Evolutionary conservation across 2,329 filamentous ascomycete genomes (phyloP).

Genomic region (Colletotrichum acutatum): DNA sequence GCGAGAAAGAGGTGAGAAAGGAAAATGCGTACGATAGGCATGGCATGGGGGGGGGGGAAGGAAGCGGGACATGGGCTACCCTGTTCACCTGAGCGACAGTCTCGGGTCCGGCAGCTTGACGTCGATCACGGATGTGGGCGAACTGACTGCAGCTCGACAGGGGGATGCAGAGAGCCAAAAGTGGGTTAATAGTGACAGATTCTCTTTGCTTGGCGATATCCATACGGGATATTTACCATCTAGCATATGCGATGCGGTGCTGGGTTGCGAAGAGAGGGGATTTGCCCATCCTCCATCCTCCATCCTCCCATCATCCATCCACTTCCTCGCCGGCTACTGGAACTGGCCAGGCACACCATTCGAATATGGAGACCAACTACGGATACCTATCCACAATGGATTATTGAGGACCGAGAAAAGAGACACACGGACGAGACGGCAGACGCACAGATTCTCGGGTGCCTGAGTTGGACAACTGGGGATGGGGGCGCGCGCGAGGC

Average conservation of each 20-base stretch:
- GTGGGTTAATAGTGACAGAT: background rate
- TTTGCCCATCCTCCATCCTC: background rate
- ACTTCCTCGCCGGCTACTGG: background rate
- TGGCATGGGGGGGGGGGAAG: background rate
- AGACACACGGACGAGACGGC: constrained; percentile 4
- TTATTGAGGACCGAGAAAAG: background rate
- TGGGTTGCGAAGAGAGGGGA: background rate
- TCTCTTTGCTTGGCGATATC: background rate
- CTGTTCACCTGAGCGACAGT: background rate
- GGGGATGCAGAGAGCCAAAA: background rate
- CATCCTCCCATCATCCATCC: background rate
- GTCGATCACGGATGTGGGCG: constrained; percentile 25
- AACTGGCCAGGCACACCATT: background rate
- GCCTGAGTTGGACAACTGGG: background rate
- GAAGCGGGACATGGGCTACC: constrained; percentile 1
- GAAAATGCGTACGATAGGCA: background rate
- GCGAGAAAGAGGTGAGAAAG: no score
- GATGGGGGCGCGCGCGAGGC: no score
- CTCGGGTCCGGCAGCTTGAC: constrained; percentile 26
- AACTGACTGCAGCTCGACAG: constrained; percentile 5
- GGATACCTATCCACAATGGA: background rate
- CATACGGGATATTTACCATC: background rate
- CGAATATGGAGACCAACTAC: background rate
- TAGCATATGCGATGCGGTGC: background rate
- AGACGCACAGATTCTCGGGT: constrained; percentile 9